Percentiles rank a stretch among this genome's conserved stretches.
Conservation (phyloP, 176 grass and related monocot genomes). For the Musa acuminata region DNA sequence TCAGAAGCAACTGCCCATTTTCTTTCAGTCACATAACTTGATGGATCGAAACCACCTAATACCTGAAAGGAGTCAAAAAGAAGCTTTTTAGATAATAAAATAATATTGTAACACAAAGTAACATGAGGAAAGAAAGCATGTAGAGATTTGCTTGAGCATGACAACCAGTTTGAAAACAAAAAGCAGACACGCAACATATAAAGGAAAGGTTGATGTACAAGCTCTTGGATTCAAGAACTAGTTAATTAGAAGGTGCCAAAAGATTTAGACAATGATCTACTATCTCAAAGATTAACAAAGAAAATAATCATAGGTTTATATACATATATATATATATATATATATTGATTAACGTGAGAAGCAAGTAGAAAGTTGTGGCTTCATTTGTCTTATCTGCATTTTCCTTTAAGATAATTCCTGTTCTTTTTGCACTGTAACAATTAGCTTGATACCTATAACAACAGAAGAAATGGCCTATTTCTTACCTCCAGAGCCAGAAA, state of each 20-base stretch:
- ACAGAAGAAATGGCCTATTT: no score
- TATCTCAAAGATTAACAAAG: not conserved
- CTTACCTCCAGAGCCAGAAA: not conserved
- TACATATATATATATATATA: not conserved
- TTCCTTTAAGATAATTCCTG: no score
- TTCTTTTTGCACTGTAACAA: no score
- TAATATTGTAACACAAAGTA: not conserved
- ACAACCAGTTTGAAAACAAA: not conserved
- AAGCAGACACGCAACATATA: not conserved
- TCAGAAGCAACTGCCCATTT: slow-evolving; percentile 71
- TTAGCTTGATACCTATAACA: no score
- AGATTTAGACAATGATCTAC: not conserved
- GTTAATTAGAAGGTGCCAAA: not conserved
- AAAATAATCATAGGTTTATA: not conserved
- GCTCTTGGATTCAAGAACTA: not conserved
- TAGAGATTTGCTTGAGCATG: not conserved
- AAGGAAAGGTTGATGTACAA: not conserved
- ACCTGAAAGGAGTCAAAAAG: slow-evolving; percentile 28
- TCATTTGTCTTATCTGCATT: no score
- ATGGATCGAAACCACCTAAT: slow-evolving; percentile 73
- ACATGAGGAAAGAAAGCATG: not conserved
- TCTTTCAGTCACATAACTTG: slow-evolving; percentile 83
- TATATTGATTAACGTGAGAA: not conserved
- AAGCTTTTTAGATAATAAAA: not conserved
- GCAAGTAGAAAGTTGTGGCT: no score